Base-by-base conservation (phyloP, 2,329 filamentous ascomycete species). In the Penicillium sp. region DNA sequence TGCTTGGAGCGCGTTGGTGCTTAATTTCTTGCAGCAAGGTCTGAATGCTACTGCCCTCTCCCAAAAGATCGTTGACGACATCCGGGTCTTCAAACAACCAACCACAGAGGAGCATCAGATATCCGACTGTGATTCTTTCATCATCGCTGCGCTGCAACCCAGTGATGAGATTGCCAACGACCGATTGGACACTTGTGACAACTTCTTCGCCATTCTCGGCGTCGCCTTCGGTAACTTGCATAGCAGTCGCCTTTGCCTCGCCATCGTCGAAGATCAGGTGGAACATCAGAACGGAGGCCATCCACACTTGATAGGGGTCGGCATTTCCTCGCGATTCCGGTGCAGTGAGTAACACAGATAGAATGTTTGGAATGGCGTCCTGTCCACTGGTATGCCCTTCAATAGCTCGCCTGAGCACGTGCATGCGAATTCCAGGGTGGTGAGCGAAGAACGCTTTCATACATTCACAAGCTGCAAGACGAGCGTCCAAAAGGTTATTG, bases 31-130 rank as follows among this genome's bases (percentile, higher is more conserved):
- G 89, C 13, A 94, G 85, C 31, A 97, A 79, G 43, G 87, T 89
- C 67, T 97, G 89, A n/a, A 97, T 82, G 69, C 91, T 95, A 74
- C 91, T 96, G 1, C 91, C 93, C 72, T 99, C 94, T 5, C 86
- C 87, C 2, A 99, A 80, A 59, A 99, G 92, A 72, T 99, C 92
- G 71, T 97, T 92, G 16, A 97, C 91, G 2, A 89, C 92, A 64
- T 92, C 89, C 7, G 91, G 85, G 63, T 96, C 92, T 69, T 99
- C 93, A 69, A 92, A 99, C 9, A 97, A 79, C 90, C 93, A 96
- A 22, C 88, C 87, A 32, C 89, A 86, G 3, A 99, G 83, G 9
- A 97, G 76, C 88, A 96, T 97, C 13, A 97, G 76, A 69, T 96
- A 96, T 5, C 89, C 93, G 40, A 96, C 84, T 0, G 89, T 82